These are phyloP conservation scores for Chaetomium cochliodes DNA, from an alignment of 495 filamentous ascomycete species.

Conservation along the genomic window DNA sequence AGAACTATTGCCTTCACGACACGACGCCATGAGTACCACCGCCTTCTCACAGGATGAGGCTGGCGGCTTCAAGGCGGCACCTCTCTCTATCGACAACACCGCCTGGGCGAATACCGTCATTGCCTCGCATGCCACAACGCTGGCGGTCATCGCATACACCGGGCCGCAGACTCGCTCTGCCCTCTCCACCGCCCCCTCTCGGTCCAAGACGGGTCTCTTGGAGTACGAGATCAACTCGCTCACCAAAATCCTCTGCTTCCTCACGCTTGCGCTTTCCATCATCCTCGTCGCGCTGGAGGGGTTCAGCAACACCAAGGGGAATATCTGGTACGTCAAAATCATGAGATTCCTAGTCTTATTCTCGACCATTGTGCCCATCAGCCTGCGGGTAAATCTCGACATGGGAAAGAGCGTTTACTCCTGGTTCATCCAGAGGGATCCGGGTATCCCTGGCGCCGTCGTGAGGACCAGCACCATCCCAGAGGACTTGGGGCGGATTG, in stretches of 20 bases:
- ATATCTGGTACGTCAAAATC: conserved; percentile 88
- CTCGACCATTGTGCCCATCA: conserved; percentile 97
- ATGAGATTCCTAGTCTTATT: conserved; percentile 97
- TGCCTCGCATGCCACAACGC: conserved; percentile 81
- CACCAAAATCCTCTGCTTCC: conserved; percentile 91
- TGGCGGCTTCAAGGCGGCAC: conserved; percentile 53
- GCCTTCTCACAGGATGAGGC: conserved; percentile 33
- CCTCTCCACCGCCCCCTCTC: conserved; percentile 83
- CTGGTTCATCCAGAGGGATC: conserved; percentile 88
- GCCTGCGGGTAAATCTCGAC: conserved; percentile 91
- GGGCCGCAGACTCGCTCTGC: conserved; percentile 93
- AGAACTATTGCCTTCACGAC: conserved; percentile 54
- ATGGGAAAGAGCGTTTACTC: conserved; percentile 97
- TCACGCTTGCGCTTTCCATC: conserved; percentile 83
- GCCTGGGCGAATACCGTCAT: conserved; percentile 98
- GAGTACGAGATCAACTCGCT: conserved; percentile 97
- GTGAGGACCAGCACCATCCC: conserved; percentile 97
- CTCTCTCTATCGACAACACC: conserved; percentile 93
- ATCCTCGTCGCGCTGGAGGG: conserved; percentile 85
- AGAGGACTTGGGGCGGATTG: conserved; percentile 91
- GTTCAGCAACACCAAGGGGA: conserved; percentile 62
- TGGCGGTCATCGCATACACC: conserved; percentile 90
- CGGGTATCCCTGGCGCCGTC: conserved; percentile 84
- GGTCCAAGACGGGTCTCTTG: conserved; percentile 88
- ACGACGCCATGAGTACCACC: conserved; percentile 32